phyloP scores from a whole-genome alignment of 352 stramenopile species.

The Pythium coloratum region DNA sequence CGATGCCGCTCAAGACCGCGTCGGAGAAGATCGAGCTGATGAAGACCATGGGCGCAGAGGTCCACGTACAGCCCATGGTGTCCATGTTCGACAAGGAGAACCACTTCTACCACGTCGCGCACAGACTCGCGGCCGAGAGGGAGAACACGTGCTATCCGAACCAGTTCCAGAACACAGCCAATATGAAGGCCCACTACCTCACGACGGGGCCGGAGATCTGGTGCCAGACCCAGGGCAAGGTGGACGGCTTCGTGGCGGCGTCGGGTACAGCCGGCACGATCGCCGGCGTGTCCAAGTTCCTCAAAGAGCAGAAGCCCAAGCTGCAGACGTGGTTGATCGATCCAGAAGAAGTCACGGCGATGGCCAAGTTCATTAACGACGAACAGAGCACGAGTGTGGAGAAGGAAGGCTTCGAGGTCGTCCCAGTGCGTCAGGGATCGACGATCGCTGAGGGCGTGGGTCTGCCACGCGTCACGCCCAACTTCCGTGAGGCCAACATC shows the following conservation, averaged over 20 bases:
- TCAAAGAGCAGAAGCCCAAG: constrained; percentile 84
- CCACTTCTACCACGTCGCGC: constrained; percentile 79
- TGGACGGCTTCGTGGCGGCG: constrained; percentile 93
- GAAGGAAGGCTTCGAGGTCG: constrained; percentile 89
- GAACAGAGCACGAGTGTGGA: constrained; percentile 52
- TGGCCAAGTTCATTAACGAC: constrained; percentile 86
- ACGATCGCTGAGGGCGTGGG: constrained; percentile 96
- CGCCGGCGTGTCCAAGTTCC: constrained; percentile 90
- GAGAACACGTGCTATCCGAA: constrained; percentile 53
- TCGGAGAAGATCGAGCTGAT: constrained; percentile 81
- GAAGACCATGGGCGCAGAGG: constrained; percentile 69
- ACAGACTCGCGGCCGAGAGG: constrained; percentile 39
- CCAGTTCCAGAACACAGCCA: constrained; percentile 82
- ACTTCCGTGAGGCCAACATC: constrained; percentile 87
- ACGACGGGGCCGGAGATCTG: constrained; percentile 90
- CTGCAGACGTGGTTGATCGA: constrained; percentile 73
- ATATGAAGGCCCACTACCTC: constrained; percentile 68
- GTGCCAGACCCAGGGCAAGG: constrained; percentile 78
- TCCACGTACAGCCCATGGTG: constrained; percentile 59
- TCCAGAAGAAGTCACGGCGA: constrained; percentile 80
- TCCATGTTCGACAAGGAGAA: constrained; percentile 66
- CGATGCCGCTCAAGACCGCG: constrained; percentile 69
- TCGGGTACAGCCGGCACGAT: constrained; percentile 92
- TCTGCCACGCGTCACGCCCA: constrained; percentile 90
- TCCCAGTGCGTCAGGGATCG: constrained; percentile 72